These are phyloP conservation scores for Cryptomeria japonica DNA, from an alignment of 75 land plant genomes.

Conservation along the genomic window DNA sequence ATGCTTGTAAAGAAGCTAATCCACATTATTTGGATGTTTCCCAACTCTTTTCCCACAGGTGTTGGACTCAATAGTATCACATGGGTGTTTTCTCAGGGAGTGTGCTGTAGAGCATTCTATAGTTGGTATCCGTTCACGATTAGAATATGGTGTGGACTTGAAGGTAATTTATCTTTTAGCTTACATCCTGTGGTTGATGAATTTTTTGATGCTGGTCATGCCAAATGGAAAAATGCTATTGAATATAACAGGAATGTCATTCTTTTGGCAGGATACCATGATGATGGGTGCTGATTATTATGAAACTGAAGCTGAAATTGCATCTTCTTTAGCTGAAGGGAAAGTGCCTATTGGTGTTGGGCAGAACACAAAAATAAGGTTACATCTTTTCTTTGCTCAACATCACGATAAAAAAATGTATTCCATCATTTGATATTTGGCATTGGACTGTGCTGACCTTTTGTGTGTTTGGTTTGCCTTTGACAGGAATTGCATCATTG, in stretches of 20 bases:
- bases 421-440: not conserved
- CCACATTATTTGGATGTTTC: not conserved
- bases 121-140: constrained; percentile 84
- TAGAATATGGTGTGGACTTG: constrained; percentile 62
- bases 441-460: not conserved
- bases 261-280: constrained; percentile 64
- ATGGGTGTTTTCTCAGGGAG: constrained; percentile 82
- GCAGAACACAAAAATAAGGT: constrained; percentile 85
- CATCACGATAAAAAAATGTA: not conserved
- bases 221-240: too few species aligned
- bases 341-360: constrained; percentile 93
- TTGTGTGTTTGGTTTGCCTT: not conserved
- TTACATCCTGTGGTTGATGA: not conserved
- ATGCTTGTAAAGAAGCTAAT: not conserved
- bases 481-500: constrained; percentile 52
- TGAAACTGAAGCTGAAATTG: constrained; percentile 82
- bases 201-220: not conserved
- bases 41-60: constrained; percentile 44
- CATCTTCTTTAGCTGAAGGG: constrained; percentile 70
- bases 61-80: constrained; percentile 90
- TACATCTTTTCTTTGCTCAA: constrained; percentile 12
- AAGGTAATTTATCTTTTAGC: constrained; percentile 47
- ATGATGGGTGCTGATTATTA: constrained; percentile 96
- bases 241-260: constrained; percentile 7
- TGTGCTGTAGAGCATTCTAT: constrained; percentile 80